Evolutionary conservation across 2,329 filamentous ascomycete genomes (phyloP).

Genomic region (Scopulariopsis brevicaulis): DNA sequence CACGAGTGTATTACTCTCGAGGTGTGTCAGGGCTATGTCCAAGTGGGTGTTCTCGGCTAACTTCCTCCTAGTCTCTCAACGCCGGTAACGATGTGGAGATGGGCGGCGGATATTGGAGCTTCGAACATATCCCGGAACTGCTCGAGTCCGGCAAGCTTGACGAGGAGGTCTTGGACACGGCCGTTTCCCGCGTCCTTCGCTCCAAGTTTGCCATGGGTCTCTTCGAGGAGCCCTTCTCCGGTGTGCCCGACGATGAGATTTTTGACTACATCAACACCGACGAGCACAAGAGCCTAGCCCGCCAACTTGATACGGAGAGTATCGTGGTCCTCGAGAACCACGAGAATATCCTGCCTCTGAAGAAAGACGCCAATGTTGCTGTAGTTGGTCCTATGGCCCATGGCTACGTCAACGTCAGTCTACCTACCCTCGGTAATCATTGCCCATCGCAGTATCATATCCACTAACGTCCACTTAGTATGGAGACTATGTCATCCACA

Average conservation of each 20-base stretch:
- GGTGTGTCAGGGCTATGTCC: constrained; percentile 17
- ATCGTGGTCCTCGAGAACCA: constrained; percentile 51
- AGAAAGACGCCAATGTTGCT: constrained; percentile 55
- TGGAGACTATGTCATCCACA: constrained; percentile 62
- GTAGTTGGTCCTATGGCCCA: constrained; percentile 69
- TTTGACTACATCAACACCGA: constrained; percentile 49
- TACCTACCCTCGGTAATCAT: not conserved
- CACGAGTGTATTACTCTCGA: constrained; percentile 52
- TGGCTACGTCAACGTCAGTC: constrained; percentile 54
- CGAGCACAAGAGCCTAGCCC: constrained; percentile 44
- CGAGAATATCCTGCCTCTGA: constrained; percentile 37
- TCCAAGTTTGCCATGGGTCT: constrained; percentile 60
- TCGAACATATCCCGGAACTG: constrained; percentile 53
- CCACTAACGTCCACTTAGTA: constrained; percentile 28
- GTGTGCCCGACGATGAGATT: constrained; percentile 41
- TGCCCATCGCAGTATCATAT: not conserved
- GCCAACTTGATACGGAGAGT: constrained; percentile 52
- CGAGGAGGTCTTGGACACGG: constrained; percentile 46
- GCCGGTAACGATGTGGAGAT: constrained; percentile 66
- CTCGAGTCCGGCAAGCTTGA: constrained; percentile 50
- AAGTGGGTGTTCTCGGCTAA: not conserved
- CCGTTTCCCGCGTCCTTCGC: constrained; percentile 52
- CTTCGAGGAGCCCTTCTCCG: constrained; percentile 59
- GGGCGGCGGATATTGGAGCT: constrained; percentile 65
- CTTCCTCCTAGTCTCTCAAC: constrained; percentile 35